phyloP scores from a whole-genome alignment of 176 grass and related monocot genomes.

The Chloris gayana region DNA sequence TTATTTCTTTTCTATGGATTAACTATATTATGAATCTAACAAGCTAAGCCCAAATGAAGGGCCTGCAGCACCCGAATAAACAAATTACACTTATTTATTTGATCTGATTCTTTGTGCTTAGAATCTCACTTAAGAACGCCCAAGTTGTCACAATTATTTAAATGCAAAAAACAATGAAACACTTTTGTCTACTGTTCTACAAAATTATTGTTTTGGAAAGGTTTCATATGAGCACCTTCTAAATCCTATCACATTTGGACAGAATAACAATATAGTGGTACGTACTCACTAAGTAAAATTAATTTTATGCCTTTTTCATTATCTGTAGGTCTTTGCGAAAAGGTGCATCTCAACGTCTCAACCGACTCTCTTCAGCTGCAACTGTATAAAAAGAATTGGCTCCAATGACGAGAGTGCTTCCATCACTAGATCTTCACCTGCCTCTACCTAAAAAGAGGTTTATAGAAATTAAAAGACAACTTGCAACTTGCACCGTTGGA shows the following conservation, averaged over 20 bases:
- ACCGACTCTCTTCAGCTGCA: no score
- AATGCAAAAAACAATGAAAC: not conserved
- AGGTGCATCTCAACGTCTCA: not conserved
- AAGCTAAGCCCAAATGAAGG: not conserved
- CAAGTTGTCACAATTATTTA: slow-evolving; percentile 16
- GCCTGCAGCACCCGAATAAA: not conserved
- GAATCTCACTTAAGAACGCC: slow-evolving; percentile 7
- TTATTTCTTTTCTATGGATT: not conserved
- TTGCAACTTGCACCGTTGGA: not conserved
- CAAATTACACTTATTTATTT: slow-evolving; percentile 3
- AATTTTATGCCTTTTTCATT: not conserved
- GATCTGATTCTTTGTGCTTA: slow-evolving; percentile 19
- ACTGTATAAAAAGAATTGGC: not conserved
- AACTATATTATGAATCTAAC: not conserved
- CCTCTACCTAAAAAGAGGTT: slow-evolving; percentile 26
- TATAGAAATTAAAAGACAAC: slow-evolving; percentile 17
- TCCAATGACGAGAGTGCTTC: not conserved
- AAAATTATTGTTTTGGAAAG: not conserved
- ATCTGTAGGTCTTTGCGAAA: not conserved
- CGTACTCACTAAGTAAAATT: not conserved
- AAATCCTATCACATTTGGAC: not conserved
- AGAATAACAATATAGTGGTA: not conserved
- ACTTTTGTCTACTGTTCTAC: not conserved
- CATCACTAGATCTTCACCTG: slow-evolving; percentile 20
- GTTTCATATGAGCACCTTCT: not conserved